These are phyloP conservation scores for Phytophthora uliginosa DNA, from an alignment of 352 stramenopile genomes.

Conservation along the genomic window DNA sequence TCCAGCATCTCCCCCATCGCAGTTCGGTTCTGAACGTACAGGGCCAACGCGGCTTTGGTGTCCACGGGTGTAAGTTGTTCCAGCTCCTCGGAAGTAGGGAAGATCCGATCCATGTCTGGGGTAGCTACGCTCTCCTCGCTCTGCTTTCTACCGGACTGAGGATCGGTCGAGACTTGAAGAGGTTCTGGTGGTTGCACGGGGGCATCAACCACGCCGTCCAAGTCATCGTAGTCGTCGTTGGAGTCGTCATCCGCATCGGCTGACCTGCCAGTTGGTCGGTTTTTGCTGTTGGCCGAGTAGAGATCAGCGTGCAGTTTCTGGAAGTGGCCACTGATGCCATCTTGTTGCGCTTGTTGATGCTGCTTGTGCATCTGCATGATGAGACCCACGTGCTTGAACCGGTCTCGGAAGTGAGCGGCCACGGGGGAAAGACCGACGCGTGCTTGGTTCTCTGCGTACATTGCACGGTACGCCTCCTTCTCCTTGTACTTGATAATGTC, in stretches of 20 bases:
- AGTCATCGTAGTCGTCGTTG: conserved; percentile 20
- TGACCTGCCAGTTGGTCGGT: not conserved
- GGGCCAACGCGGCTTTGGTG: conserved; percentile 53
- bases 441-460: conserved; percentile 51
- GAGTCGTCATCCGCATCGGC: conserved; percentile 10
- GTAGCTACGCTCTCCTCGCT: conserved; percentile 29
- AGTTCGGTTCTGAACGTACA: conserved; percentile 73
- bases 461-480: conserved; percentile 44
- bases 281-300: conserved; percentile 17
- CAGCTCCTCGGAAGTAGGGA: conserved; percentile 62
- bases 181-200: conserved; percentile 5
- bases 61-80: conserved; percentile 70
- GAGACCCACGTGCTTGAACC: conserved; percentile 71
- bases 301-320: conserved; percentile 68
- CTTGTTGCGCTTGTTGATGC: conserved; percentile 33
- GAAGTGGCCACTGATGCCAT: conserved; percentile 77
- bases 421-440: conserved; percentile 54
- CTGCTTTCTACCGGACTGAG: conserved; percentile 41
- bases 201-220: conserved; percentile 1
- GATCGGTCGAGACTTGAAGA: not conserved
- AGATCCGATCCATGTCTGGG: conserved; percentile 37
- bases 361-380: conserved; percentile 55
- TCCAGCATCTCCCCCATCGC: conserved; percentile 80
- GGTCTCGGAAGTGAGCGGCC: conserved; percentile 65
- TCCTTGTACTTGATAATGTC: conserved; percentile 78